A percentile compares a stretch with the other conserved stretches of the same genome.
phyloP scores from a whole-genome alignment of 805 yeast genomes.

The Debaryomyces castellii region DNA sequence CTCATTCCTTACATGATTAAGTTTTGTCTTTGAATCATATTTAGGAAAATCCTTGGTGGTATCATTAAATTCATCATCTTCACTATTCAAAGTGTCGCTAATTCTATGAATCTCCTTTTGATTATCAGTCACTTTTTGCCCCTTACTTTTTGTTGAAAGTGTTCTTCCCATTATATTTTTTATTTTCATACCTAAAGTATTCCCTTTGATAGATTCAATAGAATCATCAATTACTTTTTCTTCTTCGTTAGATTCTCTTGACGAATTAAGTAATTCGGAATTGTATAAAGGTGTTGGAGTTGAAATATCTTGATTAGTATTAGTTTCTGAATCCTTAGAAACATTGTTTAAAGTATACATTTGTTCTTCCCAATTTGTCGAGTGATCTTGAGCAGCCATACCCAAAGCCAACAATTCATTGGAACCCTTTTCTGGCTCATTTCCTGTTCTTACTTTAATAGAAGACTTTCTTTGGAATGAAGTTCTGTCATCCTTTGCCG shows the following conservation, averaged over 20 bases:
- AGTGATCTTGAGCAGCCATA: constrained; percentile 78
- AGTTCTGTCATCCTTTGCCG: constrained; percentile 88
- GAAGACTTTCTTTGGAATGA: constrained; percentile 67
- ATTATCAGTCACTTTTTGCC: constrained; percentile 7
- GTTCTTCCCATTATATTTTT: constrained; percentile 45
- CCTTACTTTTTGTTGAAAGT: constrained; percentile 28
- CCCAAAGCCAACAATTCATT: constrained; percentile 74
- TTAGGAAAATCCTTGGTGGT: constrained; percentile 4
- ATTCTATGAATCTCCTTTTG: constrained; percentile 16
- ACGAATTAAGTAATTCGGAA: constrained; percentile 16
- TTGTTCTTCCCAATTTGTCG: constrained; percentile 70
- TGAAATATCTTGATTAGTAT: constrained; percentile 18
- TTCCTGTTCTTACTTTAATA: constrained; percentile 17
- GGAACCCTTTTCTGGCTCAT: constrained; percentile 16
- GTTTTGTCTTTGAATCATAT: constrained; percentile 8
- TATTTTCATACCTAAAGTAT: constrained; percentile 41
- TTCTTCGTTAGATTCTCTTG: constrained; percentile 1
- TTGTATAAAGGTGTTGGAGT: constrained; percentile 18
- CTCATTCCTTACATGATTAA: constrained; percentile 23
- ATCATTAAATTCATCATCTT: constrained; percentile 1
- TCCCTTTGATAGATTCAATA: not conserved
- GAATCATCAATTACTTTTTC: constrained; percentile 5
- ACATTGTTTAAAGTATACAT: constrained; percentile 46
- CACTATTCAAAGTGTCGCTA: constrained; percentile 21
- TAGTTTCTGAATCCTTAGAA: not conserved